A percentile compares a stretch with the other conserved stretches of the same genome.
Conservation (phyloP, 2,329 filamentous ascomycete species). For the Penicillium fuscoglaucum region DNA sequence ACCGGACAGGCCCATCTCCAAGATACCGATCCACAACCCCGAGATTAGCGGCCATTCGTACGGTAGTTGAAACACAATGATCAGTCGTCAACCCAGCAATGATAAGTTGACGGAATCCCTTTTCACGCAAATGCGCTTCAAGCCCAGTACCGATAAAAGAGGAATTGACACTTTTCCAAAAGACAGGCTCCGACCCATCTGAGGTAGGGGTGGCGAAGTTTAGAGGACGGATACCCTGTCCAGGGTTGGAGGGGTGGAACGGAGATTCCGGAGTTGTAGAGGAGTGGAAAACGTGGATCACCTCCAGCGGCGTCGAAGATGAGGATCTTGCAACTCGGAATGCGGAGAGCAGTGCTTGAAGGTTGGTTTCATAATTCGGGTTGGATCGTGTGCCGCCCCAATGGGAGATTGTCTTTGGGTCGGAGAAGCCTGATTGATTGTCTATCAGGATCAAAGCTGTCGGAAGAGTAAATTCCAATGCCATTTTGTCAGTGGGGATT, state of each 20-base stretch:
- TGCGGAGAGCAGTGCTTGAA: constrained; percentile 39
- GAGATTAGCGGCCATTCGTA: constrained; percentile 51
- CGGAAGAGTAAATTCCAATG: constrained; percentile 25
- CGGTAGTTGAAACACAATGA: constrained; percentile 52
- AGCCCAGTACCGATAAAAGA: constrained; percentile 50
- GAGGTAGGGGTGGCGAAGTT: constrained; percentile 34
- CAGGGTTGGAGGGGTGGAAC: constrained; percentile 39
- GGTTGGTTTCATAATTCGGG: constrained; percentile 47
- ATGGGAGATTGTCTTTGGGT: constrained; percentile 32
- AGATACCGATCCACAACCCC: constrained; percentile 41
- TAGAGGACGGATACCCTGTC: constrained; percentile 29
- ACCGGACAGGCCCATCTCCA: constrained; percentile 14
- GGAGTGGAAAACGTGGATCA: constrained; percentile 51
- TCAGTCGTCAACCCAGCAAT: constrained; percentile 50
- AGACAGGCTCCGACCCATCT: constrained; percentile 39
- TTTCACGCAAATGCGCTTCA: constrained; percentile 38
- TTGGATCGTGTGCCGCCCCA: constrained; percentile 49
- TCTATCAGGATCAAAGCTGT: constrained; percentile 53
- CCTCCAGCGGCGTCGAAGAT: constrained; percentile 25
- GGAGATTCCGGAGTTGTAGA: constrained; percentile 38
- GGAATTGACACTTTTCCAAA: constrained; percentile 50
- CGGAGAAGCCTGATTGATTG: constrained; percentile 47
- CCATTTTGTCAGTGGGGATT: constrained; percentile 11
- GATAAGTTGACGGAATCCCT: constrained; percentile 41
- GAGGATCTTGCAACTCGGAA: constrained; percentile 33